These are phyloP conservation scores for Tephrocybe sp. DNA, from an alignment of 768 basidiomycete species.

Conservation along the genomic window DNA sequence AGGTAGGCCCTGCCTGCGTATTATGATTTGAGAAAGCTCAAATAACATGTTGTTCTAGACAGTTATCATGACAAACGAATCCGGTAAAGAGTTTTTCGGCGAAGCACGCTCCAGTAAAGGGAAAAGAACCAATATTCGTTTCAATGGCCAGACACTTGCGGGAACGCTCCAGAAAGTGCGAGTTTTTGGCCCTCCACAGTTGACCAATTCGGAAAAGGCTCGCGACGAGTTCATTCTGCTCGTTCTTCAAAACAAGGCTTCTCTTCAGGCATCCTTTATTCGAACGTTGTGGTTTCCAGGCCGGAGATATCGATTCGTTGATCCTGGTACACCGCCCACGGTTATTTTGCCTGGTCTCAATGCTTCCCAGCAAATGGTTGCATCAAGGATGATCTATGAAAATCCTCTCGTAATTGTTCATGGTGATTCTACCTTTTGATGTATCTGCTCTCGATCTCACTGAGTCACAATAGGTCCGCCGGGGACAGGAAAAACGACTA, in stretches of 20 bases:
- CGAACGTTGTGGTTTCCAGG: conserved; percentile 40
- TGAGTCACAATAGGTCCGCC: conserved; percentile 38
- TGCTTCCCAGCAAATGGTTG: conserved; percentile 36
- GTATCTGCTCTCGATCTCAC: neutral
- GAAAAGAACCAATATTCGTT: conserved; percentile 33
- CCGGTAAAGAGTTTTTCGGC: conserved; percentile 31
- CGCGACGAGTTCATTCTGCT: conserved; percentile 36
- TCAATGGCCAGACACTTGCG: conserved; percentile 18
- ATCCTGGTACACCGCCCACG: neutral
- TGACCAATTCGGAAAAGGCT: conserved; percentile 38
- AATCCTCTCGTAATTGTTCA: conserved; percentile 37
- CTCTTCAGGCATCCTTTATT: conserved; percentile 35
- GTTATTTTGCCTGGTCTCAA: conserved; percentile 26
- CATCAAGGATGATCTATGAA: conserved; percentile 32
- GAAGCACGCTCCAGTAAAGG: conserved; percentile 31
- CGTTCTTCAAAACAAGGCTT: conserved; percentile 30
- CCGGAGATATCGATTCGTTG: conserved; percentile 13
- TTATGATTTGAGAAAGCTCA: no score
- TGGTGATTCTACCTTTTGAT: conserved; percentile 22
- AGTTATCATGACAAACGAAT: conserved; percentile 33
- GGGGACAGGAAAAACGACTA: conserved; percentile 54
- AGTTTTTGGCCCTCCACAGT: conserved; percentile 41
- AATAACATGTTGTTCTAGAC: conserved; percentile 4
- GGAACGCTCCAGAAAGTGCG: conserved; percentile 31
- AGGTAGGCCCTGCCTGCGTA: conserved; percentile 26